Evolutionary conservation across 345 rosid genomes (phyloP).

Genomic region (Camelina sativa): DNA sequence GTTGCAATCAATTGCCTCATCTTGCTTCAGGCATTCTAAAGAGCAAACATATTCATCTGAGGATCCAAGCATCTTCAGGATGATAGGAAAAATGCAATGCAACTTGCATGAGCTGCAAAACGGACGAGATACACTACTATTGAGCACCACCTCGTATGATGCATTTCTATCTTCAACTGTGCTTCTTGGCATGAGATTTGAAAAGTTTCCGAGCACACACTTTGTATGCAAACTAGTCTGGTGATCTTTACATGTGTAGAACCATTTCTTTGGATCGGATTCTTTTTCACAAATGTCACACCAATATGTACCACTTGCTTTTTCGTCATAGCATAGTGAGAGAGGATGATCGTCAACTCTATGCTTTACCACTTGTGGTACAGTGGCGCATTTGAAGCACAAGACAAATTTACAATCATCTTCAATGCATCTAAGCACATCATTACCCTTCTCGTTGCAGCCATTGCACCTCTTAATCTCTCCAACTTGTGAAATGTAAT

Average conservation of each 20-base stretch:
- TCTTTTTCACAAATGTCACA: conserved; percentile 24
- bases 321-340: conserved; percentile 11
- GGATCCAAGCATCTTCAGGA: not conserved
- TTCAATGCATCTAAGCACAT: conserved; percentile 4
- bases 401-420: not conserved
- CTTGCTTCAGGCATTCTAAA: not conserved
- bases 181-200: not conserved
- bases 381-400: not conserved
- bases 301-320: not conserved
- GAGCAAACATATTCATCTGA: not conserved
- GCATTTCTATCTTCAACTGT: not conserved
- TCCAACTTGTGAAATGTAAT: too few relatives aligned
- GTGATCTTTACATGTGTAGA: not conserved
- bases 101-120: not conserved
- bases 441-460: too few relatives aligned
- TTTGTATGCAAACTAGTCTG: not conserved
- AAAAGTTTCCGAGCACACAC: not conserved
- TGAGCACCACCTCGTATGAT: not conserved
- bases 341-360: conserved; percentile 18
- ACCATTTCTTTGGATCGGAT: conserved; percentile 2
- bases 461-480: too few relatives aligned
- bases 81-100: not conserved
- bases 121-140: not conserved
- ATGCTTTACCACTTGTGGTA: conserved; percentile 26
- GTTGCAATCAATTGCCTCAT: too few relatives aligned